Conservation (phyloP, 2,329 filamentous ascomycete species). For the Rhexocercosporidium sp. region DNA sequence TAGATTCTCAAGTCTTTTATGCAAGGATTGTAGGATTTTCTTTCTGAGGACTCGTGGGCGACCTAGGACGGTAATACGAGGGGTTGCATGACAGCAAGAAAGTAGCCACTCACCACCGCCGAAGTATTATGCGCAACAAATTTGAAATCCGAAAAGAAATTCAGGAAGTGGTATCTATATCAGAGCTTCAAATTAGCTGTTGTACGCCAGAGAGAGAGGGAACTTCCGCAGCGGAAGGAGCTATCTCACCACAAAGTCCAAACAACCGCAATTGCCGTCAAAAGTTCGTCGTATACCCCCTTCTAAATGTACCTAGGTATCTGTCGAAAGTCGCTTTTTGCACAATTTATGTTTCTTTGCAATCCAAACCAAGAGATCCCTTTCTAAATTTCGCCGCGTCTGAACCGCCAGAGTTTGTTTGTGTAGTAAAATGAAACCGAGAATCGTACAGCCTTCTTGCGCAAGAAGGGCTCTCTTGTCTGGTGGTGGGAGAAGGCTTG, state of each 20-base stretch:
- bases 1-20: neutral
- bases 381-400: constrained; percentile 31
- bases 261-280: constrained; percentile 34
- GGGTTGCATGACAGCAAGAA: neutral
- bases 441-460: constrained; percentile 34
- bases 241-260: constrained; percentile 24
- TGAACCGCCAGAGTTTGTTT: constrained; percentile 13
- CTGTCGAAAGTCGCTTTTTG: constrained; percentile 20
- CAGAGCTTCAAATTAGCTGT: constrained; percentile 24
- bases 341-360: constrained; percentile 27
- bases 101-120: constrained; percentile 28
- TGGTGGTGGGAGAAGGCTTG: constrained; percentile 35
- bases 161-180: constrained; percentile 30
- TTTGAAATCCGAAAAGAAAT: constrained; percentile 21
- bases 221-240: constrained; percentile 10
- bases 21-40: neutral
- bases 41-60: neutral
- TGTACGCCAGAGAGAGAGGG: constrained; percentile 12
- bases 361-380: constrained; percentile 26
- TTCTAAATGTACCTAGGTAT: constrained; percentile 25
- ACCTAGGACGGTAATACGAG: neutral
- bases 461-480: constrained; percentile 27
- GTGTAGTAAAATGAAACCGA: constrained; percentile 29
- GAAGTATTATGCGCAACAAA: constrained; percentile 27
- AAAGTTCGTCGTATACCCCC: constrained; percentile 28